A percentile compares a stretch with the other conserved stretches of the same genome.
phyloP scores from a whole-genome alignment of 2,329 filamentous ascomycete genomes.

The Aspergillus oerlinghausenensis region DNA sequence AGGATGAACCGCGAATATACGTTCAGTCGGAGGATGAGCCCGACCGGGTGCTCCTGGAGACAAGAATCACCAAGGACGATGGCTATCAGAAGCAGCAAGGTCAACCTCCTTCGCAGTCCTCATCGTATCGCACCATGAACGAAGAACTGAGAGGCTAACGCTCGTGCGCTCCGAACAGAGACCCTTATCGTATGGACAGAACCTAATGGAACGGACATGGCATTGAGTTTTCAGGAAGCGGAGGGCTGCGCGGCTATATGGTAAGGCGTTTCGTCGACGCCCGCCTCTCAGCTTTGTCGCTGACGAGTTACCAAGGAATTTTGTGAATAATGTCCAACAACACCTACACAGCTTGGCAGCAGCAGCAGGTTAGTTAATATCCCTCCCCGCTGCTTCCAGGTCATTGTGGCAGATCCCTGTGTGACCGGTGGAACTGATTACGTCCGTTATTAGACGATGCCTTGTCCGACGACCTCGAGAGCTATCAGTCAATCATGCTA shows the following conservation, averaged over 20 bases:
- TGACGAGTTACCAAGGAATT: conserved; percentile 62
- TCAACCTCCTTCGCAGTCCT: conserved; percentile 34
- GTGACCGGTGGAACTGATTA: conserved; percentile 23
- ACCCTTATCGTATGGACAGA: conserved; percentile 99
- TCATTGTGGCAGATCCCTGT: not conserved
- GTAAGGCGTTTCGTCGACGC: conserved; percentile 44
- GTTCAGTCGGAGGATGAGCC: conserved; percentile 94
- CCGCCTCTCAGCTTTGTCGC: conserved; percentile 24
- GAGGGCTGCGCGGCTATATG: conserved; percentile 92
- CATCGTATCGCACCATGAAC: conserved; percentile 9
- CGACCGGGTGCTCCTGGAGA: conserved; percentile 77
- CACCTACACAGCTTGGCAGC: conserved; percentile 60
- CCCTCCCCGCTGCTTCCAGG: not conserved
- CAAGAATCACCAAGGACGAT: conserved; percentile 87
- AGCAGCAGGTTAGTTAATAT: conserved; percentile 51
- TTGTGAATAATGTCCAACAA: conserved; percentile 80
- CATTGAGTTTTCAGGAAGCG: conserved; percentile 93
- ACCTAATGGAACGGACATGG: conserved; percentile 88
- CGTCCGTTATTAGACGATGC: conserved; percentile 62
- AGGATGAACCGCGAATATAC: conserved; percentile 80
- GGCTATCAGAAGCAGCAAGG: conserved; percentile 98
- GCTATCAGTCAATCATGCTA: conserved; percentile 65
- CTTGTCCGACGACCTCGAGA: conserved; percentile 83
- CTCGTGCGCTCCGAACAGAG: conserved; percentile 52
- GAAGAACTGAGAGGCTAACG: conserved; percentile 12